These are phyloP conservation scores for Kwoniella dendrophila DNA, from an alignment of 768 basidiomycete species.

Conservation along the genomic window DNA sequence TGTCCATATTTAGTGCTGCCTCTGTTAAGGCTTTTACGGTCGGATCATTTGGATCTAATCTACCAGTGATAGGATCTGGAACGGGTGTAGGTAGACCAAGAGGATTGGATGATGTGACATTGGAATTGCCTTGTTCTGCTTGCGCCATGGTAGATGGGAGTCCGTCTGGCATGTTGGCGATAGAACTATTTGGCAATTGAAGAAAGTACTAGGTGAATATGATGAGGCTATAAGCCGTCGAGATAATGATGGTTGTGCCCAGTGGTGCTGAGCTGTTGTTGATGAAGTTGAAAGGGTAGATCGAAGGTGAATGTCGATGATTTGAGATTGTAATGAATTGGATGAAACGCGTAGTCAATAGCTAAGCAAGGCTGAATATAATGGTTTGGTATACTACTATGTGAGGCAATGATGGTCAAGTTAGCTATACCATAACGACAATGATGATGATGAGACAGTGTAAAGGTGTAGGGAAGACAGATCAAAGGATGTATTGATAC, in stretches of 20 bases:
- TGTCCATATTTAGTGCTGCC: conserved; percentile 58
- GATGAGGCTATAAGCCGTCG: conserved; percentile 3
- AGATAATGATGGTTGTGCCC: background rate
- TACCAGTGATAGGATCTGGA: conserved; percentile 55
- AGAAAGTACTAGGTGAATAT: background rate
- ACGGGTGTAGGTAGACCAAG: conserved; percentile 34
- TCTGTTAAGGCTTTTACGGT: conserved; percentile 56
- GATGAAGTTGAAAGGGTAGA: background rate
- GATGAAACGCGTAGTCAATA: conserved; percentile 2
- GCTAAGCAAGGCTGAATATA: conserved; percentile 8
- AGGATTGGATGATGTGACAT: conserved; percentile 12
- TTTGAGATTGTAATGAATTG: background rate
- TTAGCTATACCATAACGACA: too few species aligned
- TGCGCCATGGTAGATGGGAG: conserved; percentile 30
- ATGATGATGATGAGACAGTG: too few species aligned
- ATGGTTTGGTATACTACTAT: too few species aligned
- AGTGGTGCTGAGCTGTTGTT: background rate
- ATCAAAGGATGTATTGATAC: background rate
- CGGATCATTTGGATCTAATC: conserved; percentile 57
- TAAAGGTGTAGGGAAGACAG: background rate
- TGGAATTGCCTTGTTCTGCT: conserved; percentile 16
- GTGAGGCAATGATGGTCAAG: too few species aligned
- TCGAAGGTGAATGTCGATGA: conserved; percentile 3
- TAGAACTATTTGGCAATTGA: background rate
- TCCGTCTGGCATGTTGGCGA: conserved; percentile 27